These are phyloP conservation scores for Fusarium irregulare DNA, from an alignment of 2,329 filamentous ascomycete genomes.

Conservation along the genomic window DNA sequence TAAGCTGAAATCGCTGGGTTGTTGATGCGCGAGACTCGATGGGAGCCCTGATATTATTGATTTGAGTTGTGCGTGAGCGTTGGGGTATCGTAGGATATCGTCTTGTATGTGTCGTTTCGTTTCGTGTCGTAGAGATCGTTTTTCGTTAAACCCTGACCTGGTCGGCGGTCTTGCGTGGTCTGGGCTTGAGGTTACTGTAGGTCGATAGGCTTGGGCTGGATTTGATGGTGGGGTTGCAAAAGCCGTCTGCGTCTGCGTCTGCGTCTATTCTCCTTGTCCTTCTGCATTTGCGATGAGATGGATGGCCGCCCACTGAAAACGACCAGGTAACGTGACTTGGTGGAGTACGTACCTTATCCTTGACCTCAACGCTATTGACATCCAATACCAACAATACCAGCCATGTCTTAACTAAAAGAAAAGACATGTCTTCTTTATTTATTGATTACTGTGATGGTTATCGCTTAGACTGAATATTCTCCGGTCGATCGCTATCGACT, in stretches of 20 bases:
- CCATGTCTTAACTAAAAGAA: not conserved
- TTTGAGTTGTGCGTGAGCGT: constrained; percentile 12
- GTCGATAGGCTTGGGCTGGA: constrained; percentile 16
- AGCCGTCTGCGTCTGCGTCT: constrained; percentile 26
- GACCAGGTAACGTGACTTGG: constrained; percentile 44
- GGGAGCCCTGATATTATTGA: not conserved
- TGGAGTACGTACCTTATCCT: constrained; percentile 22
- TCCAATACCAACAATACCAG: not conserved
- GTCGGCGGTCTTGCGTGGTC: constrained; percentile 8
- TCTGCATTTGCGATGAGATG: constrained; percentile 10
- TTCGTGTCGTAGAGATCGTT: constrained; percentile 23
- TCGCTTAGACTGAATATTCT: not conserved
- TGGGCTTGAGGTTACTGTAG: constrained; percentile 9
- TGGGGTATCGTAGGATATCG: not conserved
- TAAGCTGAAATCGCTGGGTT: constrained; percentile 4
- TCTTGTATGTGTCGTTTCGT: constrained; percentile 12
- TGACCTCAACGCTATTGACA: not conserved
- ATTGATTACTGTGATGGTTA: not conserved
- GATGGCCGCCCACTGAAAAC: not conserved
- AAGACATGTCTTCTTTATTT: not conserved
- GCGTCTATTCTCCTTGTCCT: constrained; percentile 9
- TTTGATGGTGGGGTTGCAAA: constrained; percentile 40
- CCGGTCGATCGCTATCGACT: not conserved
- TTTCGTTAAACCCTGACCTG: constrained; percentile 26
- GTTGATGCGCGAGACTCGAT: constrained; percentile 20